phyloP scores from a whole-genome alignment of 306 rosid genomes.

The Cyamopsis tetragonoloba region DNA sequence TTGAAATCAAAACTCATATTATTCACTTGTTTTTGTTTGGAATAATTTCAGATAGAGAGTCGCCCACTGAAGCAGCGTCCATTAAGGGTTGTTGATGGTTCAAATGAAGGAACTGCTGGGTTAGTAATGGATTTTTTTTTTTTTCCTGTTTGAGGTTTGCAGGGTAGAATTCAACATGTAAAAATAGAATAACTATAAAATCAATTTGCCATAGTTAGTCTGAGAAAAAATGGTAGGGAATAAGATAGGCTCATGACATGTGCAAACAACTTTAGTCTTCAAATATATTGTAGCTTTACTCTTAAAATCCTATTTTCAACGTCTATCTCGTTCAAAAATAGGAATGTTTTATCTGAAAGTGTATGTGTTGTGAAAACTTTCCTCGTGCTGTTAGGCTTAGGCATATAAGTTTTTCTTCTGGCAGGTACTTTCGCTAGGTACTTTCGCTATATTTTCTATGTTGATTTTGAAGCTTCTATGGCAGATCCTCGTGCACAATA shows the following conservation, averaged over 20 bases:
- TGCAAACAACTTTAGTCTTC: not conserved
- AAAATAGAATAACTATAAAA: not conserved
- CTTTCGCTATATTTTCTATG: constrained; percentile 63
- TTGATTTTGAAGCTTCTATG: constrained; percentile 83
- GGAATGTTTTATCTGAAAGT: not conserved
- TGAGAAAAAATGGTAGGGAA: constrained; percentile 6
- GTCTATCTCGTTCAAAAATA: not conserved
- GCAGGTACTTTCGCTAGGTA: constrained; percentile 68
- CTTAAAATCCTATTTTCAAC: not conserved
- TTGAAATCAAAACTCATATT: not conserved
- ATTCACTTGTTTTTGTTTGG: constrained; percentile 14
- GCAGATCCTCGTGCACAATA: constrained; percentile 60
- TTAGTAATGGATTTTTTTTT: constrained; percentile 32
- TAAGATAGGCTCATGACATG: not conserved
- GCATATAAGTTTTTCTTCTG: constrained; percentile 18
- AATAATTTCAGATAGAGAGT: constrained; percentile 67
- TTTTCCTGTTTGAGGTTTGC: constrained; percentile 9
- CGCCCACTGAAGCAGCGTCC: constrained; percentile 56
- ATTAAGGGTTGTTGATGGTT: constrained; percentile 47
- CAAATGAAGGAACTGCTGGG: constrained; percentile 56
- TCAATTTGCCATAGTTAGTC: not conserved
- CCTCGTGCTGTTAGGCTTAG: not conserved
- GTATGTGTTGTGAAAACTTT: constrained; percentile 6
- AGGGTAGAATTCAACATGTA: not conserved
- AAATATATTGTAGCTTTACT: not conserved